These are phyloP conservation scores for Proliferodiscus dingleyae DNA, from an alignment of 2,329 filamentous ascomycete species.

Conservation along the genomic window DNA sequence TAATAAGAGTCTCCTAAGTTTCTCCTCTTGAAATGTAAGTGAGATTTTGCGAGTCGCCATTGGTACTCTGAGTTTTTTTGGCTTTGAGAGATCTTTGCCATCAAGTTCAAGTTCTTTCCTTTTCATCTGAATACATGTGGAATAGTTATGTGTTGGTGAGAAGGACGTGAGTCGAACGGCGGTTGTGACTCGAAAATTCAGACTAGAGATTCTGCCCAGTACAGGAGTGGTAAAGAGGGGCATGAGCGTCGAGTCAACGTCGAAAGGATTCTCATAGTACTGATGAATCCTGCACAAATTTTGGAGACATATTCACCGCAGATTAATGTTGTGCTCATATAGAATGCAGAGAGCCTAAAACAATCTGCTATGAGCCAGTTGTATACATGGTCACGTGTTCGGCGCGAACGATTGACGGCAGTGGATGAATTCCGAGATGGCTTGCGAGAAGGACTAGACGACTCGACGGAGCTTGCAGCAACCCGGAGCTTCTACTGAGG, in stretches of 20 bases:
- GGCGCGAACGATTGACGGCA: too few relatives aligned
- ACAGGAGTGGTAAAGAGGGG: constrained; percentile 2
- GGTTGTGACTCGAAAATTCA: constrained; percentile 17
- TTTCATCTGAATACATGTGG: constrained; percentile 25
- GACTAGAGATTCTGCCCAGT: constrained; percentile 3
- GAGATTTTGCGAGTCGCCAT: constrained; percentile 36
- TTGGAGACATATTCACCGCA: too few relatives aligned
- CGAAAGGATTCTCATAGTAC: too few relatives aligned
- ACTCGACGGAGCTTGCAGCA: too few relatives aligned
- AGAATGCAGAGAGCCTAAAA: too few relatives aligned
- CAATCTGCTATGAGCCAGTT: too few relatives aligned
- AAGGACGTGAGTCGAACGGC: constrained; percentile 11
- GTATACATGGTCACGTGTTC: neutral
- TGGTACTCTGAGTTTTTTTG: constrained; percentile 17
- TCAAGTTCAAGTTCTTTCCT: constrained; percentile 33
- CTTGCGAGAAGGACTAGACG: too few relatives aligned
- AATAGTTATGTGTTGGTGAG: constrained; percentile 9
- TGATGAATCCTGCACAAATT: too few relatives aligned
- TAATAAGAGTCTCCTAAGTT: constrained; percentile 70
- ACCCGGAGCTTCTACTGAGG: too few relatives aligned
- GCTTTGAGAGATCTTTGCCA: neutral
- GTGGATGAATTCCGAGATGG: too few relatives aligned
- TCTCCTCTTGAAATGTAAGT: constrained; percentile 66
- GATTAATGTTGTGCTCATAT: too few relatives aligned
- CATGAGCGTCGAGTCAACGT: neutral